Conservation (phyloP, 352 stramenopile species). For the Pythium plurisporium region DNA sequence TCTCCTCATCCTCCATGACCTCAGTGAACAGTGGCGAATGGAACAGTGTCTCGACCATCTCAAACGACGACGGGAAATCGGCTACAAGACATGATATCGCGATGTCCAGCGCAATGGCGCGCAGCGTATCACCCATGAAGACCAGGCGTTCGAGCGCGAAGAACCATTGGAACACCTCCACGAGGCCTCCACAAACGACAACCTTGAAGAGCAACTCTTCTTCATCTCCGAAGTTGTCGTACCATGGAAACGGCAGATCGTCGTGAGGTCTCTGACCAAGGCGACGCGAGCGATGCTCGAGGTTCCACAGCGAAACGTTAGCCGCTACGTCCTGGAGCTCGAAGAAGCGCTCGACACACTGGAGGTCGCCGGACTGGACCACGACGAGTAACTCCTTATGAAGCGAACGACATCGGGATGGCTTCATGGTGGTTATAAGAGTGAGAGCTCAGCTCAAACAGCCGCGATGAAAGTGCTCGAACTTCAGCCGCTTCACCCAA, state of each 20-base stretch:
- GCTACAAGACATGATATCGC: not conserved
- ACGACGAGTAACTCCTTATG: not conserved
- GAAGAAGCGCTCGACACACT: slow-evolving; percentile 3
- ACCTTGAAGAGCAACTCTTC: not conserved
- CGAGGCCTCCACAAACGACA: not conserved
- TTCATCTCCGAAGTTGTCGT: not conserved
- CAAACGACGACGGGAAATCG: not conserved
- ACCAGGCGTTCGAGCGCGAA: not conserved
- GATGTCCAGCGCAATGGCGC: not conserved
- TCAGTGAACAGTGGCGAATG: slow-evolving; percentile 1
- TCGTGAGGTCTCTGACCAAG: not conserved
- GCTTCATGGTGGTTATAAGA: no score
- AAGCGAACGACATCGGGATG: not conserved
- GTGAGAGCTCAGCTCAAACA: no score
- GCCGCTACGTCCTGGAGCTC: not conserved
- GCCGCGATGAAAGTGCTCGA: no score
- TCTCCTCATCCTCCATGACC: not conserved
- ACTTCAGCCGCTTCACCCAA: no score
- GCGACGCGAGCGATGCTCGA: not conserved
- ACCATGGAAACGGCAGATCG: not conserved
- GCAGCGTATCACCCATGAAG: not conserved
- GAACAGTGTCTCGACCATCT: slow-evolving; percentile 11
- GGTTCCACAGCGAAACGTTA: not conserved
- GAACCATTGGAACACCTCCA: slow-evolving; percentile 7
- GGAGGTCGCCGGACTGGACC: slow-evolving; percentile 5